Evolutionary conservation across 2,329 filamentous ascomycete genomes (phyloP).

Genomic region (Fusarium tjaetaba): DNA sequence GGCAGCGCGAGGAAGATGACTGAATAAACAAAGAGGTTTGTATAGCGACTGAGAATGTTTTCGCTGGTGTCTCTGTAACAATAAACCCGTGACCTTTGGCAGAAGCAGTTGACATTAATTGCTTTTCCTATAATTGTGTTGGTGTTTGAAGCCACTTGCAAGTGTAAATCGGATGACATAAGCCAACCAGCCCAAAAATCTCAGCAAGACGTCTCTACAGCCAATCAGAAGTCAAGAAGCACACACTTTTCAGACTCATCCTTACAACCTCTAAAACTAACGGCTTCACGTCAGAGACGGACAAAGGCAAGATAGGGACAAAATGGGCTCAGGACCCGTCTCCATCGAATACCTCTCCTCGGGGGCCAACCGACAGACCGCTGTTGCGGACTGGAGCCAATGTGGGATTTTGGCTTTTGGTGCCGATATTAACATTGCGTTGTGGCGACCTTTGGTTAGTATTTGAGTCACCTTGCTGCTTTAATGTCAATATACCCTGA

Average conservation of each 20-base stretch:
- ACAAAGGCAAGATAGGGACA: slow-evolving; percentile 40
- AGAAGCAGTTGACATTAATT: slow-evolving; percentile 2
- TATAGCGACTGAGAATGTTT: not conserved
- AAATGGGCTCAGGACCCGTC: slow-evolving; percentile 42
- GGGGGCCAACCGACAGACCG: slow-evolving; percentile 90
- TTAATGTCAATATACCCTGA: slow-evolving; percentile 12
- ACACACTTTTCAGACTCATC: slow-evolving; percentile 51
- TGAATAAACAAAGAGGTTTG: not conserved
- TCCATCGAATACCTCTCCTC: slow-evolving; percentile 70
- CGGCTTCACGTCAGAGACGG: slow-evolving; percentile 3
- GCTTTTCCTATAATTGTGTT: slow-evolving; percentile 25
- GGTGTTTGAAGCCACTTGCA: slow-evolving; percentile 24
- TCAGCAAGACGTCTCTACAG: slow-evolving; percentile 33
- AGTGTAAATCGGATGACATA: slow-evolving; percentile 38
- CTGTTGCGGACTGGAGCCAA: slow-evolving; percentile 87
- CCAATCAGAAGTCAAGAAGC: slow-evolving; percentile 50
- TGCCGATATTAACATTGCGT: slow-evolving; percentile 84
- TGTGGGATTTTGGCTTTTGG: slow-evolving; percentile 85
- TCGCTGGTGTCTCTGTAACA: not conserved
- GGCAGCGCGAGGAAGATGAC: not conserved
- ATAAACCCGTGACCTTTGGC: not conserved
- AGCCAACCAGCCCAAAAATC: slow-evolving; percentile 13
- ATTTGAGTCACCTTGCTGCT: slow-evolving; percentile 20
- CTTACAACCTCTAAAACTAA: slow-evolving; percentile 19
- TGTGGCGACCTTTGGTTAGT: slow-evolving; percentile 85